phyloP scores from a whole-genome alignment of 768 basidiomycete species.

The Suillus cothurnatus region DNA sequence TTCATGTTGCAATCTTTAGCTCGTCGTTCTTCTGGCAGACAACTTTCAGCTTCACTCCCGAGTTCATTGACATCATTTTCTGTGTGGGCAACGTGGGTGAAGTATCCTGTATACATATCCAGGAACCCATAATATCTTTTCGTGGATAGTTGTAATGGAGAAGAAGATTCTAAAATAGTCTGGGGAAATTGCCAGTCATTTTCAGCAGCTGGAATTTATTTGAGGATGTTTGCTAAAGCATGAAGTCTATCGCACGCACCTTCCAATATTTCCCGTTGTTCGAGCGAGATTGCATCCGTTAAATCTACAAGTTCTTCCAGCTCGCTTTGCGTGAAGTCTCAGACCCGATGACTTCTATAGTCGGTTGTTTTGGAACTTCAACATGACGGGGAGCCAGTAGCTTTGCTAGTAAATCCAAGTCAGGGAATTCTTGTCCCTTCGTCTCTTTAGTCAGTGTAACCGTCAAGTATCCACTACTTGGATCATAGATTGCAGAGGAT shows the following conservation, averaged over 20 bases:
- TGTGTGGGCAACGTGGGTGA: slow-evolving; percentile 67
- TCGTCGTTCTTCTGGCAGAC: slow-evolving; percentile 52
- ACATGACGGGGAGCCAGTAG: slow-evolving; percentile 67
- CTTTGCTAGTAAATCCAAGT: slow-evolving; percentile 78
- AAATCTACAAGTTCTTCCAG: slow-evolving; percentile 44
- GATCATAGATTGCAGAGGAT: slow-evolving; percentile 75
- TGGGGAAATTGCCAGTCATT: slow-evolving; percentile 84
- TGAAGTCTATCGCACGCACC: slow-evolving; percentile 40
- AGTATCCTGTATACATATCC: slow-evolving; percentile 73
- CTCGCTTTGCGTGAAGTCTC: slow-evolving; percentile 28
- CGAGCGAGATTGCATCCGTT: slow-evolving; percentile 50
- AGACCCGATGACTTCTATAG: slow-evolving; percentile 62
- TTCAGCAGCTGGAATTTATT: slow-evolving; percentile 54
- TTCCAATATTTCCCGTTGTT: slow-evolving; percentile 54
- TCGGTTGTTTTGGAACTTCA: slow-evolving; percentile 32
- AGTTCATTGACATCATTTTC: slow-evolving; percentile 87
- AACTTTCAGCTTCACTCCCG: slow-evolving; percentile 64
- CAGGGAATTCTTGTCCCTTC: slow-evolving; percentile 68
- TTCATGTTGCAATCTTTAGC: slow-evolving; percentile 58
- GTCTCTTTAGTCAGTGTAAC: slow-evolving; percentile 71
- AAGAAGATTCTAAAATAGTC: slow-evolving; percentile 45
- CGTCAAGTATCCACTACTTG: slow-evolving; percentile 74
- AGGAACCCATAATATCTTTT: slow-evolving; percentile 75
- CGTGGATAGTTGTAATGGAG: slow-evolving; percentile 40
- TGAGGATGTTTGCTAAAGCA: slow-evolving; percentile 6